Evolutionary conservation across 2,329 filamentous ascomycete species (phyloP), one percentile per base, ranked within the genome.

Genomic region (Aschersonia sp.): DNA sequence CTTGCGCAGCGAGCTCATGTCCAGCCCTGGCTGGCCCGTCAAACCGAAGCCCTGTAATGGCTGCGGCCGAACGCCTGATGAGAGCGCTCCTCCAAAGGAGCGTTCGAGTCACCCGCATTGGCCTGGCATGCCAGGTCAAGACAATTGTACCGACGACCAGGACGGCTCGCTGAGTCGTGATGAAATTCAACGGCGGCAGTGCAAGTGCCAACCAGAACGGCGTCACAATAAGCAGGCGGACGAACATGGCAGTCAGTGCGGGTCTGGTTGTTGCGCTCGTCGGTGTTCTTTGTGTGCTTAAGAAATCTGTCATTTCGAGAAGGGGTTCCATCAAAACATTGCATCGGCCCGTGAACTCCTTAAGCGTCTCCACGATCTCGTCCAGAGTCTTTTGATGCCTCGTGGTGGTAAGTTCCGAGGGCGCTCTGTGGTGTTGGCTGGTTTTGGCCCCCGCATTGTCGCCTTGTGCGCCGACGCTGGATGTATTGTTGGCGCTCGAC

Each of bases 281-380:
- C 1, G 90, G 85, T 1, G 87, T 95, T 48, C 83, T 78, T 62
- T 96, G 88, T 0, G 88, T 94, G 51, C 86, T 92, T 30, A 98
- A 73, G 59, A 96, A 96, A 62, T 97, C 89, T 5, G 89, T 96
- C 62, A 97, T 73, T 53, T 85, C 81, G 43, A 95, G 72, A 48
- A 97, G 75, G 3, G 92, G 92, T 57, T 96, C 89, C 46, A 97
- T 74, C 14, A 98, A 70, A 46, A 95, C 83, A 63, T 96, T 95
- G 65, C 92, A 96, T 45, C 92, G 78, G 5, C 83, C 85, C 0
- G 90, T 97, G 56, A 98, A 87, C 54, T 88, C 81, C 62, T 88
- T 87, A 43, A 98, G 68, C 0, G 87, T 94, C 56, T 97, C 89
- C 49, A 98, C 85, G 51, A 98, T 98, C 67, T 98, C 92, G 62